These are phyloP conservation scores for Sclerotinia sclerotiorum DNA, from an alignment of 2,329 filamentous ascomycete genomes.

Conservation along the genomic window DNA sequence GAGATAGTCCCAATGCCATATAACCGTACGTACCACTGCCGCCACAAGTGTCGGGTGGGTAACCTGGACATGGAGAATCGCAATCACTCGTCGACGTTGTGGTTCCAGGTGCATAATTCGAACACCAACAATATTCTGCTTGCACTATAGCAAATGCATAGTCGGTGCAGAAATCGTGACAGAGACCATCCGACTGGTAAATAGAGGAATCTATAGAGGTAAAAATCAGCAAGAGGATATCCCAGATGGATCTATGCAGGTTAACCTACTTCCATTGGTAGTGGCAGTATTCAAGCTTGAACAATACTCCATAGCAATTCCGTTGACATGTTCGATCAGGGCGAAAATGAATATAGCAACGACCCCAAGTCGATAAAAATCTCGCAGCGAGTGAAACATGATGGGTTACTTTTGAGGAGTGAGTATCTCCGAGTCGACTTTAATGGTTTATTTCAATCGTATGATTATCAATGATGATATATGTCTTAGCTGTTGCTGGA, in stretches of 20 bases:
- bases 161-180: constrained; percentile 57
- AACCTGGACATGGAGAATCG: constrained; percentile 65
- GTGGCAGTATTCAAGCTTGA: constrained; percentile 49
- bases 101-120: constrained; percentile 61
- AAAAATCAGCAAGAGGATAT: constrained; percentile 10
- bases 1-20: constrained; percentile 52
- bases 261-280: constrained; percentile 45
- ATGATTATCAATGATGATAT: constrained; percentile 16
- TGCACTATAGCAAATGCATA: constrained; percentile 71
- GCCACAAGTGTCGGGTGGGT: constrained; percentile 64
- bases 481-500: constrained; percentile 23
- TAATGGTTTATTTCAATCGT: constrained; percentile 10
- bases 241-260: not conserved
- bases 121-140: constrained; percentile 69
- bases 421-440: constrained; percentile 13
- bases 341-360: constrained; percentile 29
- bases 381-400: constrained; percentile 27
- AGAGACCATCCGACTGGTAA: constrained; percentile 70
- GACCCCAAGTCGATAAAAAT: constrained; percentile 33
- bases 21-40: constrained; percentile 64
- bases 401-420: constrained; percentile 18
- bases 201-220: constrained; percentile 50
- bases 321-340: constrained; percentile 27
- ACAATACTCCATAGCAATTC: constrained; percentile 43
- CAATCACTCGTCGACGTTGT: constrained; percentile 49